phyloP scores from a whole-genome alignment of 2,329 filamentous ascomycete genomes.

The Diaporthe ilicicola region DNA sequence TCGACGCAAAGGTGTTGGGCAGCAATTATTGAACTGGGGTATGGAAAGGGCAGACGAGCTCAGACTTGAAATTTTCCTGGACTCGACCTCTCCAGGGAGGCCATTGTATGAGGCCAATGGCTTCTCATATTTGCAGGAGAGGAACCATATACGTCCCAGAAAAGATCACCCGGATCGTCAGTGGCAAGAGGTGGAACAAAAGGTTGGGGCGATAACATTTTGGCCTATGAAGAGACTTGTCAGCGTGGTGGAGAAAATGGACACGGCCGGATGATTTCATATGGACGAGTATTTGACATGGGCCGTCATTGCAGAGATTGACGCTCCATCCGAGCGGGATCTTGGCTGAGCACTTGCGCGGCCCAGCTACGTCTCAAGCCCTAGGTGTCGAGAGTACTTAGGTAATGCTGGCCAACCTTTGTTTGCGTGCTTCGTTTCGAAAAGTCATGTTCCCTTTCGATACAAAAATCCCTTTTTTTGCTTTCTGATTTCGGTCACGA shows the following conservation, averaged over 20 bases:
- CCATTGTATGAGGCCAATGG: constrained; percentile 37
- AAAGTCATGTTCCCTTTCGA: no score
- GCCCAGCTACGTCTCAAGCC: no score
- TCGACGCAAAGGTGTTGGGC: constrained; percentile 36
- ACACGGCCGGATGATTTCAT: neutral
- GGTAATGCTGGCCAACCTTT: no score
- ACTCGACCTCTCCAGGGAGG: constrained; percentile 35
- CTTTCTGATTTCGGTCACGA: no score
- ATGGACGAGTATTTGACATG: no score
- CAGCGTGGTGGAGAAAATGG: constrained; percentile 26
- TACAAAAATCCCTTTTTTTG: no score
- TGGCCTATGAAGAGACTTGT: constrained; percentile 36
- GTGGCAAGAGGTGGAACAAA: constrained; percentile 45
- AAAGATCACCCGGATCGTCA: constrained; percentile 36
- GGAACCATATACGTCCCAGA: constrained; percentile 35
- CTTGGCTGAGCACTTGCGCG: no score
- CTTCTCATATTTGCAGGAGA: constrained; percentile 36
- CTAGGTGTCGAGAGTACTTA: no score
- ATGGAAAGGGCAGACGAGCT: constrained; percentile 38
- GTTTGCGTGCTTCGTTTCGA: no score
- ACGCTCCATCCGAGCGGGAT: no score
- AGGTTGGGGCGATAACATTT: constrained; percentile 46
- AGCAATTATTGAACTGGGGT: constrained; percentile 39
- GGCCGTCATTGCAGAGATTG: no score
- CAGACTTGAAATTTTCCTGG: constrained; percentile 37